Evolutionary conservation across 306 rosid genomes (phyloP).

Genomic region (Morella rubra): DNA sequence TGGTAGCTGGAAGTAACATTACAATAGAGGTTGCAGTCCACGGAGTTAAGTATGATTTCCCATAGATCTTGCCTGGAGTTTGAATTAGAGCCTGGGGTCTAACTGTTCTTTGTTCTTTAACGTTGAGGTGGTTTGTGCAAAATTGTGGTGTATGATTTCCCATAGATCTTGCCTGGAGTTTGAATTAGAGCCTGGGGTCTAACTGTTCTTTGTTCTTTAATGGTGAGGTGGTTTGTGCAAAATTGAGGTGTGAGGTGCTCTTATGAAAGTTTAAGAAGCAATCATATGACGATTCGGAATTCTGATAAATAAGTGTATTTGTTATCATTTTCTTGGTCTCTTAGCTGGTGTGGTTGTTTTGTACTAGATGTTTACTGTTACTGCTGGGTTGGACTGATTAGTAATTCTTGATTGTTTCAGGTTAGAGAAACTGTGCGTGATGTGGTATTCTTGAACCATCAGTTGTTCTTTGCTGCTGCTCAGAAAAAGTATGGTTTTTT

Average conservation of each 20-base stretch:
- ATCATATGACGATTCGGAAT: neutral
- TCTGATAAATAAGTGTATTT: neutral
- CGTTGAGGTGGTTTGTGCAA: neutral
- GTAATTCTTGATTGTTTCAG: slow-evolving; percentile 45
- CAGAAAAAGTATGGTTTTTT: slow-evolving; percentile 68
- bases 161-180: neutral
- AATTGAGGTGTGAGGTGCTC: neutral
- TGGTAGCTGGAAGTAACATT: no score
- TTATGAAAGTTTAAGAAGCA: neutral
- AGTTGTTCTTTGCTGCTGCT: slow-evolving; percentile 76
- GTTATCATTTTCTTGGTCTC: neutral
- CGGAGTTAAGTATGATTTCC: no score
- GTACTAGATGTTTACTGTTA: neutral
- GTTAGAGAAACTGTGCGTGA: slow-evolving; percentile 92
- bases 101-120: neutral
- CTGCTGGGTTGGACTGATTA: slow-evolving; percentile 14
- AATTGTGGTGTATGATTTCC: neutral
- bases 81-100: neutral
- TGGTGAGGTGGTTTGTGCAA: neutral
- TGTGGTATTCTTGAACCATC: slow-evolving; percentile 78
- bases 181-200: neutral
- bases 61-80: neutral
- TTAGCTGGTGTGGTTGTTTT: neutral
- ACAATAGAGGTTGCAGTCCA: no score
- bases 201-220: neutral